Base-by-base conservation (phyloP, 345 rosid genomes). In the Triadica sebifera region DNA sequence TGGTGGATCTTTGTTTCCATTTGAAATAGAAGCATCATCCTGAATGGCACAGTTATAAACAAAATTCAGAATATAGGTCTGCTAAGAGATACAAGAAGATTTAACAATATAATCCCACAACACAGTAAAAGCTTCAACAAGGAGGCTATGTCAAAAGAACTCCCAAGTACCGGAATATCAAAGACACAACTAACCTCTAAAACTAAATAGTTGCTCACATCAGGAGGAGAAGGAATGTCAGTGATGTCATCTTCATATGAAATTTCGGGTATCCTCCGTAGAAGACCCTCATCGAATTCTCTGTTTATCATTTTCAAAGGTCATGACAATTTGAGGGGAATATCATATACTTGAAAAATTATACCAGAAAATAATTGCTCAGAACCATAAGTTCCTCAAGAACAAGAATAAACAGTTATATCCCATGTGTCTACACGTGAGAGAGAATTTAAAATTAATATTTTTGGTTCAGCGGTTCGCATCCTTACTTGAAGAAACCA, bases 141-240 rank as follows among this genome's bases (percentile, higher is more conserved):
- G 6, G 43, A 15, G 46, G 16, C 1, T 29, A 2, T 24, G 41
- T 15, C 64, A 69, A 61, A 19, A 74, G 16, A 71, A 37, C 52
- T 58, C 73, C 64, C 37, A 52, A 70, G 66, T 41, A 64, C 67
- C 72, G 9, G 74, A 49, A 73, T 57, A 52, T 65, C 63, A 60
- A 51, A 38, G 39, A 43, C 64, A 65, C 73, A 67, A 86, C 96
- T 84, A 78, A 96, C 99, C 99, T 93, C 98, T 15, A 93, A 77
- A 72, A 85, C 92, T 81, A 93, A 84, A 85, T 88, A 93, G 81
- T 84, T 90, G 91, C 99, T 89, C 85, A 96, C 98, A 81, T 96
- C 98, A 57, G 98, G 98, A 65, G 98, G 87, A 75, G 88, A 88
- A 81, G 93, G 98, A 77, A 90, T 84, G 62, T 85, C 86, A 70